Base-by-base conservation (phyloP, 352 stramenopile species). In the Phytophthora ramorum region DNA sequence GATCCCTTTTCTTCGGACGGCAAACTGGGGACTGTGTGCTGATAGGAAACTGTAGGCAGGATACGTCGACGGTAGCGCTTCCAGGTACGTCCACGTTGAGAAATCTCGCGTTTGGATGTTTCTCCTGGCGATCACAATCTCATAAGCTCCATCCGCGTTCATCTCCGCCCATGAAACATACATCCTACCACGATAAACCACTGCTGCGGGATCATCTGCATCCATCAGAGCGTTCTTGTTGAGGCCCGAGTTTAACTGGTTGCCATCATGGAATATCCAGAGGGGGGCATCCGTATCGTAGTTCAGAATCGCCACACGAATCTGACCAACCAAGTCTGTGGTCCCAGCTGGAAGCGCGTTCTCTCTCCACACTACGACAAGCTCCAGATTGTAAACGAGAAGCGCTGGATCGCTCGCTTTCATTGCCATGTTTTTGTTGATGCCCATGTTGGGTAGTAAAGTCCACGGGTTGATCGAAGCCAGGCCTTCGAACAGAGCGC, bases 211-310 rank as follows among this genome's bases (percentile, higher is more conserved):
- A 0, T 87, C 64, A 7, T 69, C 71, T 14, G 85, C 80, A 44
- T 91, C 66, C 48, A 79, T 81, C 0, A 53, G 24, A 4, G 70
- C 66, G 38, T 92, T 62, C 19, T 53, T 59, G 57, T 94, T 94
- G 17, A 94, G 66, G 0, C 85, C 85, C 0, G 58, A 32, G 9
- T 66, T 51, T 0, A 55, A 7, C 0, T 75, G 35, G 35, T 90
- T 89, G 2, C 81, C 80, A 45, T 94, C 85, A 59, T 94, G 83
- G 41, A 92, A 91, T 28, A 89, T 89, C 85, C 85, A 94, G 2
- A 86, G 44, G 0, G 76, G 79, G 0, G 81, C 78, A 22, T 86
- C 71, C 14, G 51, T 55, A 28, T 85, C 79, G 38, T 84, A 70
- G 24, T 89, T 92, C 22, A 69, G 63, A 58, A 89, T 57, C 0